Conservation (phyloP, 768 basidiomycete genomes). For the Kwoniella sp. region DNA sequence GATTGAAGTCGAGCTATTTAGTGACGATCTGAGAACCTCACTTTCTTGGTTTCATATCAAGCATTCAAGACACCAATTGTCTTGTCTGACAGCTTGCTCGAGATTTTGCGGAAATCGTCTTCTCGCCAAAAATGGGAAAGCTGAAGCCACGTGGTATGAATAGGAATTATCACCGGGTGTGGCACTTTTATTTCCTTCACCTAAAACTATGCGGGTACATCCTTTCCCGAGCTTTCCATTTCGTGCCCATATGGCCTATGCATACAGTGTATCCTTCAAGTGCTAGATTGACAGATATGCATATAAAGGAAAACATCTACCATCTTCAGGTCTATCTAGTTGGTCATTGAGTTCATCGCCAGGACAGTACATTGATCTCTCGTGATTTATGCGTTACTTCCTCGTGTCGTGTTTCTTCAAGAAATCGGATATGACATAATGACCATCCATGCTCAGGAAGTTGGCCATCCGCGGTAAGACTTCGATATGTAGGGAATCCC, state of each 20-base stretch:
- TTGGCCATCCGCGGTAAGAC: slow-evolving; percentile 49
- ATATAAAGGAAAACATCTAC: too few species aligned
- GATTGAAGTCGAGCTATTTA: not conserved
- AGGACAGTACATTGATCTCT: too few species aligned
- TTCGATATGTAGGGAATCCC: slow-evolving; percentile 49
- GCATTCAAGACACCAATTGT: too few species aligned
- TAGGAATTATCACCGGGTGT: not conserved
- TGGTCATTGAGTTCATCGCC: too few species aligned
- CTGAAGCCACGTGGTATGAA: not conserved
- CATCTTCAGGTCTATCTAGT: too few species aligned
- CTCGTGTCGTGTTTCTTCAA: slow-evolving; percentile 38
- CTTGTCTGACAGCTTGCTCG: not conserved
- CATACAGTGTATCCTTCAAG: too few species aligned
- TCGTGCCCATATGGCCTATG: too few species aligned
- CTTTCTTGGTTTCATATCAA: too few species aligned
- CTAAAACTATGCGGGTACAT: not conserved
- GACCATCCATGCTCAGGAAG: slow-evolving; percentile 42
- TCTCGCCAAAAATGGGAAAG: not conserved
- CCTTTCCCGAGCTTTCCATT: too few species aligned
- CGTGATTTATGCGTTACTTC: not conserved
- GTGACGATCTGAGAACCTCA: too few species aligned
- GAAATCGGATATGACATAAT: slow-evolving; percentile 46
- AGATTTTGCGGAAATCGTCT: not conserved
- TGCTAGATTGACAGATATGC: too few species aligned
- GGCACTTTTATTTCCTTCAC: not conserved